Percentiles rank a stretch among this genome's conserved stretches.
These are phyloP conservation scores for Cystobasidiaceae sp. DNA, from an alignment of 1,284 basidiomycete genomes.

Conservation along the genomic window DNA sequence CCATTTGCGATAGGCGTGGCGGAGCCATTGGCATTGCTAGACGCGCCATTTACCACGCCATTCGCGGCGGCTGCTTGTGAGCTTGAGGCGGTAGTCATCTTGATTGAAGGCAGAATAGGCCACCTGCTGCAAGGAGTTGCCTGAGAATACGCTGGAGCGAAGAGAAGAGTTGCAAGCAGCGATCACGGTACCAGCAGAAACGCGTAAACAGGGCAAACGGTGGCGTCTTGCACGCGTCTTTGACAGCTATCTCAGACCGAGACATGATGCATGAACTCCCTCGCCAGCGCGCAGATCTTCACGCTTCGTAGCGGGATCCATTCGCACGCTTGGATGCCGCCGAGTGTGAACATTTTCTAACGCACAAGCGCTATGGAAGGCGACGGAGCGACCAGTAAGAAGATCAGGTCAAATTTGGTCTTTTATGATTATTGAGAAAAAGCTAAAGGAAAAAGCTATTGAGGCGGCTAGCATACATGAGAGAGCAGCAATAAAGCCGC, in stretches of 20 bases:
- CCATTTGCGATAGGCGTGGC: neutral
- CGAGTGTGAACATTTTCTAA: neutral
- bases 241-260: too few relatives aligned
- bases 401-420: neutral
- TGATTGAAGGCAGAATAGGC: neutral
- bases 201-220: too few relatives aligned
- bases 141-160: too few relatives aligned
- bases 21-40: neutral
- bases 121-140: neutral
- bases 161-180: too few relatives aligned
- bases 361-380: neutral
- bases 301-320: too few relatives aligned
- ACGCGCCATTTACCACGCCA: conserved; percentile 11
- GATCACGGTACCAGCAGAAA: too few relatives aligned
- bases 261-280: too few relatives aligned
- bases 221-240: too few relatives aligned
- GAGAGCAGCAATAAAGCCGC: too few relatives aligned
- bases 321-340: too few relatives aligned
- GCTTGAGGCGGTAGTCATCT: neutral
- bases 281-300: too few relatives aligned
- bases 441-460: neutral
- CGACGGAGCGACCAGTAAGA: neutral
- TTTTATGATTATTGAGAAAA: neutral
- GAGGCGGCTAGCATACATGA: neutral
- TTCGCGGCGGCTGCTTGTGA: neutral